Conservation (phyloP, 2,329 filamentous ascomycete species). For the Pezizomycotina sp. region DNA sequence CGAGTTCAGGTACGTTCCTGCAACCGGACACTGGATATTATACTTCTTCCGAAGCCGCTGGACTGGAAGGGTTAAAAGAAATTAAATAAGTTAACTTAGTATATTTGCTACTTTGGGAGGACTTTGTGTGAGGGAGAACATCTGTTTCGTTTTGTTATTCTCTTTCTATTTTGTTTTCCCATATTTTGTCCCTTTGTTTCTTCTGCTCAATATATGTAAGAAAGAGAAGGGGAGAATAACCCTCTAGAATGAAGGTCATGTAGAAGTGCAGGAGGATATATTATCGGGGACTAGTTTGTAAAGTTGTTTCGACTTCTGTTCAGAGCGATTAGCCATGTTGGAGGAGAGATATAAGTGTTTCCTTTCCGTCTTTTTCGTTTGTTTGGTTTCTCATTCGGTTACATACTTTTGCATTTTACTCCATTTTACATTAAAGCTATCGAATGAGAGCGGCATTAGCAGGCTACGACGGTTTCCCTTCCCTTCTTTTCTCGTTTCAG, state of each 20-base stretch:
- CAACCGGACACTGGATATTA: no score
- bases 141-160: constrained; percentile 14
- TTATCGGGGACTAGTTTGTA: constrained; percentile 8
- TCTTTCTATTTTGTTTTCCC: constrained; percentile 1
- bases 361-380: constrained; percentile 3
- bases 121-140: no score
- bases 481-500: constrained; percentile 1
- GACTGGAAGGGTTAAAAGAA: no score
- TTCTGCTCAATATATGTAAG: constrained; percentile 1
- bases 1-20: no score
- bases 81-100: no score
- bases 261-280: no score
- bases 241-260: not conserved
- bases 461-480: constrained; percentile 5
- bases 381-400: constrained; percentile 3
- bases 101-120: no score
- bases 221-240: constrained; percentile 1
- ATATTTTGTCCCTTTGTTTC: constrained; percentile 3
- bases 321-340: not conserved
- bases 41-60: no score
- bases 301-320: constrained; percentile 1
- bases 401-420: not conserved
- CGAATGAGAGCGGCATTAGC: not conserved
- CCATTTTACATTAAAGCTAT: not conserved
- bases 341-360: constrained; percentile 1